Conservation (phyloP, 139 green algal species). For the Parachlorella kessleri region DNA sequence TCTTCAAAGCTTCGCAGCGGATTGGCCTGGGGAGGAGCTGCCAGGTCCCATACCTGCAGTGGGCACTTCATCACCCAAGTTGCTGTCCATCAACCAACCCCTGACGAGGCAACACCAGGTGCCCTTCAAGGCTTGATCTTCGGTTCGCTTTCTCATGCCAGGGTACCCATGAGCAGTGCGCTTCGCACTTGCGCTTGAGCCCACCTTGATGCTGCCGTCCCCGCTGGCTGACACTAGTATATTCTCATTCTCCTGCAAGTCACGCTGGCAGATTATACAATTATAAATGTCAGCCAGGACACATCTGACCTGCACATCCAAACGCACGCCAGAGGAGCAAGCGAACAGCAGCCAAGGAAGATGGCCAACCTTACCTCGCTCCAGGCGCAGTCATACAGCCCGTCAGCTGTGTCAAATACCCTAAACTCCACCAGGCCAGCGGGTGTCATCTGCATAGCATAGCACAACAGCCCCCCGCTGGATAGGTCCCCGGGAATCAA, state of each 20-base stretch:
- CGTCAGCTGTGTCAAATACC: conserved; percentile 95
- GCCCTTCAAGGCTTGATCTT: too few species aligned
- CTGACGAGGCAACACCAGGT: too few species aligned
- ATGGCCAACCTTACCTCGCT: too few species aligned
- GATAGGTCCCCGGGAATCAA: too few species aligned
- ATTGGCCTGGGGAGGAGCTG: conserved; percentile 78
- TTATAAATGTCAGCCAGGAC: too few species aligned
- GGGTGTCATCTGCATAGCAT: conserved; percentile 70
- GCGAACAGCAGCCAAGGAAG: too few species aligned
- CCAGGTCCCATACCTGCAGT: conserved; percentile 81
- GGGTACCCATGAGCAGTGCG: neutral
- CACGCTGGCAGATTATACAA: neutral
- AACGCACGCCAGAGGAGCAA: too few species aligned
- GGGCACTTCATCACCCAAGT: too few species aligned
- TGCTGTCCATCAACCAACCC: too few species aligned
- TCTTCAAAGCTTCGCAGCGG: conserved; percentile 87
- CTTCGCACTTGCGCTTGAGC: neutral
- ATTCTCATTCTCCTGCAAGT: conserved; percentile 87
- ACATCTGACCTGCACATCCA: too few species aligned
- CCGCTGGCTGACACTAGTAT: conserved; percentile 88
- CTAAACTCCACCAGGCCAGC: conserved; percentile 73
- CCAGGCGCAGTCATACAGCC: conserved; percentile 96
- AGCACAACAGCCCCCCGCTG: too few species aligned
- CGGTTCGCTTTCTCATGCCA: too few species aligned
- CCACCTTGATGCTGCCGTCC: conserved; percentile 93